Evolutionary conservation across 164 flowering plant species (phyloP), one percentile per base, ranked within the genome.

Genomic region (Umbilicus rupestris): DNA sequence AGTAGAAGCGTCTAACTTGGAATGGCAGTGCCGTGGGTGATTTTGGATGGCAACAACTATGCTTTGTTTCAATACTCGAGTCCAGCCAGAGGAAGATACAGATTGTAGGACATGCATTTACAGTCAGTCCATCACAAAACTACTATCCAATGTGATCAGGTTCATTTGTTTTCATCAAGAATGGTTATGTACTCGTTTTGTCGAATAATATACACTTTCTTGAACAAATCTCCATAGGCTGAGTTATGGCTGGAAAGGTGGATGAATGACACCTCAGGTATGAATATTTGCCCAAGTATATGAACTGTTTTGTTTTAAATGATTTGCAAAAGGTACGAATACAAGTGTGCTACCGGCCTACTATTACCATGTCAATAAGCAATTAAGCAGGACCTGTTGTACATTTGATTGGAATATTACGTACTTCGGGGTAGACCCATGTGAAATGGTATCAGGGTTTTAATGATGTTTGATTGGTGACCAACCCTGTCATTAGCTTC

Each of bases 1-100:
- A 77, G 67, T 84, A 69, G 57, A 45, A 57, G 59, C 15, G n/a
- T 26, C 46, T 41, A 39, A n/a, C 20, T 49, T 20, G 55, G 20
- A 52, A 52, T 24, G 14, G 15, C 58, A 52, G 30, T 52, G 24
- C 14, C 58, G 9, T 8, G 29, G 58, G 14, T 52, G 19, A 26
- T 28, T 28, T 55, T 28, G 33, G 31, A 55, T 55, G 33, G 60
- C 60, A 3, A 2, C 60, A 10, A 14, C 33, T 28, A n/a, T 12
- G 60, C 33, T 55, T 55, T 29, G 60, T 26, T 55, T 28, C 60
- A 55, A 14, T 3, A 12, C 33, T 55, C 19, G 29, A 5, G 31
- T 55, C 60, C 33, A 29, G 4, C 60, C 19, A 26, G 7, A 26
- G 19, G 19, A 16, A 26, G 60, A n/a, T n/a, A n/a, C n/a, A n/a